Evolutionary conservation across 768 basidiomycete species (phyloP), one percentile per base, ranked within the genome.

Genomic region (Hygrophorus russula): DNA sequence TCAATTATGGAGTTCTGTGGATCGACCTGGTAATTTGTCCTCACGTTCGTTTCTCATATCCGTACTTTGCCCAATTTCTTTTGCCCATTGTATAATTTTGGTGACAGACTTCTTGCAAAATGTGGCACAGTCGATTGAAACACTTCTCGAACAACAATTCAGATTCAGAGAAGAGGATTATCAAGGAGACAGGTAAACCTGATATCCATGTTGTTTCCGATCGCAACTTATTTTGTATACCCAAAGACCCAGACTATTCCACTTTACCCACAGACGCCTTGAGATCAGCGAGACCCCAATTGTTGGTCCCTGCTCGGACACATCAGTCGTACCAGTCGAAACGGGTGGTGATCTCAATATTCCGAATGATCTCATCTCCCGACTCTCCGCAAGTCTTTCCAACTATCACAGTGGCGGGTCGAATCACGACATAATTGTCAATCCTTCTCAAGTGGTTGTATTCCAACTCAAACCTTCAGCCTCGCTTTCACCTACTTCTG

Each of bases 371-470:
- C 73, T 84, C 40, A 62, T 84, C 17, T 69, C 74, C 7, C 71
- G 74, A 36, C 66, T 78, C n/a, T 58, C 71, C 6, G 53, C 63
- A 9, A 65, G 60, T 28, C 54, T 78, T 15, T 64, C 62, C 3
- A 51, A 40, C 10, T 61, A 61, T 50, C 45, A 57, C 12, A 56
- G 62, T 5, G 51, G 53, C 8, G 47, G 52, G 36, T 59, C 70
- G 43, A 45, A 45, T 1, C 77, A 76, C 52, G 72, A 76, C 19
- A 71, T 80, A 20, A 84, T 85, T 45, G 64, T 74, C 13, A 66
- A 70, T 32, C 69, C 80, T 2, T 80, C 82, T 6, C 74, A 80
- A 27, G 65, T 84, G 27, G 67, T 86, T 32, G 66, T 71, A 0
- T 85, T 51, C 36, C 19, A 38, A 6, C 46, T 51, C 32, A 44